Percentiles rank a stretch among this genome's conserved stretches.
These are phyloP conservation scores for Calocybe gangraenosa DNA, from an alignment of 768 basidiomycete genomes.

Conservation along the genomic window DNA sequence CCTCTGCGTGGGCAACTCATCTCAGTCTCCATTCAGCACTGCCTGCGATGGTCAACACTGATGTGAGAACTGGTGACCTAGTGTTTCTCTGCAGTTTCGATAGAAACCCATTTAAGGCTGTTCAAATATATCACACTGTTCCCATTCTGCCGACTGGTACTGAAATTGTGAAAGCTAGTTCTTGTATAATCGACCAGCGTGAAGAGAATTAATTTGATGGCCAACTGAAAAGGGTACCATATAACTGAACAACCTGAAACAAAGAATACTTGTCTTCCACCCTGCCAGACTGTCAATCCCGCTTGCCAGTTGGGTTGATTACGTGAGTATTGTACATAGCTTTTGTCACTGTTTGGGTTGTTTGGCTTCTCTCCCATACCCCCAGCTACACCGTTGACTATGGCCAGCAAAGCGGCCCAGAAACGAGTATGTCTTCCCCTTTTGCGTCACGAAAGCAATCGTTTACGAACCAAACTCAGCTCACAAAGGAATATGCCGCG, in stretches of 20 bases:
- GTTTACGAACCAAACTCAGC: constrained; percentile 36
- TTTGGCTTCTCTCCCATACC: constrained; percentile 14
- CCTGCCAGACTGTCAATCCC: no score
- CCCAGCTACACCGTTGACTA: constrained; percentile 25
- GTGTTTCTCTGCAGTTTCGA: no score
- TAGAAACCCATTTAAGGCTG: no score
- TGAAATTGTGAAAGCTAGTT: not conserved
- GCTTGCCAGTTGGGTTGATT: constrained; percentile 7
- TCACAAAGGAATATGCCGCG: constrained; percentile 82
- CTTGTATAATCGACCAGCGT: not conserved
- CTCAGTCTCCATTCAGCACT: no score
- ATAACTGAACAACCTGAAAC: not conserved
- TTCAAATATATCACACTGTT: no score
- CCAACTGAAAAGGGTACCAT: constrained; percentile 1
- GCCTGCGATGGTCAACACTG: no score
- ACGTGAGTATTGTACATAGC: constrained; percentile 14
- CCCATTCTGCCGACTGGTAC: no score
- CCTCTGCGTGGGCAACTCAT: no score
- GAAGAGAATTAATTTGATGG: not conserved
- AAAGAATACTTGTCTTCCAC: no score
- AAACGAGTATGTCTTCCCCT: constrained; percentile 56
- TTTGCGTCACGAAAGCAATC: not conserved
- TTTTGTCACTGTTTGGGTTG: constrained; percentile 12
- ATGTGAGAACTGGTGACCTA: no score
- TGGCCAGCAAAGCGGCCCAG: constrained; percentile 85